phyloP scores from a whole-genome alignment of 805 yeast species.

The Cyberlindnera bimundalis region DNA sequence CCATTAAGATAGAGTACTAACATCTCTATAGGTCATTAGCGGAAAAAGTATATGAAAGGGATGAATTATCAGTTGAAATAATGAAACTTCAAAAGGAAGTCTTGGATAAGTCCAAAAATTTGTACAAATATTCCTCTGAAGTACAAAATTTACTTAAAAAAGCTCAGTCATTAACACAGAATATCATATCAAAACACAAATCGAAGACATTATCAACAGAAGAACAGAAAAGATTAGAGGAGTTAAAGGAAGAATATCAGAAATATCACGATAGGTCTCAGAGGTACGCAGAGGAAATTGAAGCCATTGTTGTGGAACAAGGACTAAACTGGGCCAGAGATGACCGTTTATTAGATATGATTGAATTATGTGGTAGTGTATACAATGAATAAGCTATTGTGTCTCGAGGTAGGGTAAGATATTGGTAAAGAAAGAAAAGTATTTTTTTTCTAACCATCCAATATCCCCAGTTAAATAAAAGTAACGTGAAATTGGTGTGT shows the following conservation, averaged over 20 bases:
- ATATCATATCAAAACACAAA: background rate
- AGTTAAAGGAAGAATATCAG: conserved; percentile 4
- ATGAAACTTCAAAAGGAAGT: conserved; percentile 7
- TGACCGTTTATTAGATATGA: conserved; percentile 27
- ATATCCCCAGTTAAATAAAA: too few species aligned
- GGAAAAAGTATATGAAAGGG: conserved; percentile 14
- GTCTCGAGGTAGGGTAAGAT: too few species aligned
- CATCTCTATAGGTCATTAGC: conserved; percentile 14
- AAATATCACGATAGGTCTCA: conserved; percentile 7
- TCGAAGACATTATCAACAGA: background rate
- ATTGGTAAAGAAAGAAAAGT: too few species aligned
- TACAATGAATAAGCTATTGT: too few species aligned
- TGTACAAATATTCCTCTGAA: background rate
- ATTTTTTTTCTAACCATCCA: too few species aligned
- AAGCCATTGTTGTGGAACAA: conserved; percentile 32
- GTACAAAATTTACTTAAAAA: conserved; percentile 2
- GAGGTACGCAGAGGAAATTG: conserved; percentile 21
- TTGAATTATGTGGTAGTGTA: conserved; percentile 18
- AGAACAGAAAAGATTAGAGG: background rate
- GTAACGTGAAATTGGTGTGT: too few species aligned
- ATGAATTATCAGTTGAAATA: conserved; percentile 13
- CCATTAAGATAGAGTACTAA: too few species aligned
- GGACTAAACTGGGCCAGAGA: conserved; percentile 34
- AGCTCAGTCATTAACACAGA: conserved; percentile 1
- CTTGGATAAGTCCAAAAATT: background rate